These are phyloP conservation scores for Conticribra weissflogii DNA, from an alignment of 108 stramenopile genomes.

Conservation along the genomic window DNA sequence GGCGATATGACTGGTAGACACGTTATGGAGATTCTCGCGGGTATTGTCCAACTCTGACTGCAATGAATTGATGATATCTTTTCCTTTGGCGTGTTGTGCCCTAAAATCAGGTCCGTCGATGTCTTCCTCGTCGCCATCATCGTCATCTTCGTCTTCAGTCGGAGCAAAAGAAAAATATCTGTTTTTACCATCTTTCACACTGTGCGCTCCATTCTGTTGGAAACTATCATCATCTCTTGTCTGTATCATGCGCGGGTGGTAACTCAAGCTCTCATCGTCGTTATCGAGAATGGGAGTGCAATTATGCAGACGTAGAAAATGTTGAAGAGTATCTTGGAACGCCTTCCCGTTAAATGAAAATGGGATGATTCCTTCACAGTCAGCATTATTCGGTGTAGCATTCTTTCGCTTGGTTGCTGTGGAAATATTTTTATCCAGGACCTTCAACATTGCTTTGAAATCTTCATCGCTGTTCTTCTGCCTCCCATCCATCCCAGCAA, in stretches of 20 bases:
- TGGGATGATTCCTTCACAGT: not conserved
- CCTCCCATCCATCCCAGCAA: not conserved
- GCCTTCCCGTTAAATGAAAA: not conserved
- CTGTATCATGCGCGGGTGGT: not conserved
- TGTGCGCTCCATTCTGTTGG: not conserved
- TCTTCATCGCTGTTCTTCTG: not conserved
- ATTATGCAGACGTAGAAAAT: slow-evolving; percentile 19
- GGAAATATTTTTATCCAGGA: not conserved
- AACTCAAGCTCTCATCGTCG: slow-evolving; percentile 28
- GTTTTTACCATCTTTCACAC: not conserved
- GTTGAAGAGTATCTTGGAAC: not conserved
- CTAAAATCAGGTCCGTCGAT: not conserved
- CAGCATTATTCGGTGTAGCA: not conserved
- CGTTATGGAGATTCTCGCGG: slow-evolving; percentile 1
- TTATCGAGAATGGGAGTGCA: slow-evolving; percentile 21
- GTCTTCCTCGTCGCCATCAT: slow-evolving; percentile 2
- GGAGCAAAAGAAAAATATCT: not conserved
- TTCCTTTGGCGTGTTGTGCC: not conserved
- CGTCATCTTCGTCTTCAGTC: not conserved
- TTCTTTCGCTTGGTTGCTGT: not conserved
- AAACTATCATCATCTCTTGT: slow-evolving; percentile 5
- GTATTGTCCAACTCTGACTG: slow-evolving; percentile 4
- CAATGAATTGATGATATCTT: slow-evolving; percentile 1
- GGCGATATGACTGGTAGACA: slow-evolving; percentile 1
- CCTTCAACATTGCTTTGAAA: not conserved